Evolutionary conservation across 768 basidiomycete genomes (phyloP).

Genomic region (Psilocybe cubensis): DNA sequence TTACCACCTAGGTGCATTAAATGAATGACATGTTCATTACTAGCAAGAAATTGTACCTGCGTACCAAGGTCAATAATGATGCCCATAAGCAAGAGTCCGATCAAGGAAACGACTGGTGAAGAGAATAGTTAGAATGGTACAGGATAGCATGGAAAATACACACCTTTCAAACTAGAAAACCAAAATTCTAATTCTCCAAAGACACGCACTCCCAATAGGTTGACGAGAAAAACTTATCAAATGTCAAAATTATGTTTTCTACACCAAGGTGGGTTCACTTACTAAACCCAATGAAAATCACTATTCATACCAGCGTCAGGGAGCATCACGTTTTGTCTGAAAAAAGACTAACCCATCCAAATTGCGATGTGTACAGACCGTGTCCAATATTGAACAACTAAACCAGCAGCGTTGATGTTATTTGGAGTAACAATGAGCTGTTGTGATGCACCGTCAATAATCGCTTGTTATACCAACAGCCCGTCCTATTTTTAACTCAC

Average conservation of each 20-base stretch:
- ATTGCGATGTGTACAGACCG: constrained; percentile 45
- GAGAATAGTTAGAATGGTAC: not conserved
- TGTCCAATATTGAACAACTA: constrained; percentile 54
- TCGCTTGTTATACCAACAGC: not conserved
- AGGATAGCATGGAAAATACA: constrained; percentile 22
- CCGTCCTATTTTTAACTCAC: constrained; percentile 28
- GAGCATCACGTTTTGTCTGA: not conserved
- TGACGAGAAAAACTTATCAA: constrained; percentile 52
- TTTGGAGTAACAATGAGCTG: constrained; percentile 67
- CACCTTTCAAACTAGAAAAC: constrained; percentile 72
- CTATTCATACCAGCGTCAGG: constrained; percentile 26
- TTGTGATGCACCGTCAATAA: not conserved
- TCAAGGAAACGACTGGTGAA: constrained; percentile 40
- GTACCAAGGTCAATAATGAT: constrained; percentile 69
- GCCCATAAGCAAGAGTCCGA: constrained; percentile 59
- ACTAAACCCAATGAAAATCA: constrained; percentile 64
- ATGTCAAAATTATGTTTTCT: not conserved
- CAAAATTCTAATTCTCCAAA: constrained; percentile 80
- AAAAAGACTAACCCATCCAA: constrained; percentile 56
- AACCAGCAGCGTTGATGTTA: constrained; percentile 66
- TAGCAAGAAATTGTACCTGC: constrained; percentile 14
- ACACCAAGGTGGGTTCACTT: constrained; percentile 12
- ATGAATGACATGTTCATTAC: constrained; percentile 23
- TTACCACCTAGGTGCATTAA: constrained; percentile 47
- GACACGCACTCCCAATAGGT: constrained; percentile 64